Evolutionary conservation across 441 rosid species (phyloP).

Genomic region (Arabidopsis lyrata): DNA sequence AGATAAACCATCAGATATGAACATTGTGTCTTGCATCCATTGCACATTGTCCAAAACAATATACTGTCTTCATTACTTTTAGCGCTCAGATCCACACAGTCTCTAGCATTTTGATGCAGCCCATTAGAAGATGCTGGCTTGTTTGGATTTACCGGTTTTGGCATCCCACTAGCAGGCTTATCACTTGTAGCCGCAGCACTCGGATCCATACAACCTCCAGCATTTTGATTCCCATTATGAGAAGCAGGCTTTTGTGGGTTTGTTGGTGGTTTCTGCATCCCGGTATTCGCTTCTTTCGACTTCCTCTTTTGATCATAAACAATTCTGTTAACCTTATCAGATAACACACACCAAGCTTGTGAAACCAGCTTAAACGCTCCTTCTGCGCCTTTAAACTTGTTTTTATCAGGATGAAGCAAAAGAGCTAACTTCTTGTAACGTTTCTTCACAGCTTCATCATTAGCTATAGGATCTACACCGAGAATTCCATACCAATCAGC

Average conservation of each 20-base stretch:
- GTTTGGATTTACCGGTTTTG: not conserved
- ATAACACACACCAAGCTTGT: conserved; percentile 74
- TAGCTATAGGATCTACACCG: conserved; percentile 64
- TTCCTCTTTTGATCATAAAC: conserved; percentile 56
- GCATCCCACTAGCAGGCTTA: conserved; percentile 4
- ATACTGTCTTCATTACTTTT: not conserved
- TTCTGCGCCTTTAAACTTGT: conserved; percentile 72
- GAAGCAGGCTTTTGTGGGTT: not conserved
- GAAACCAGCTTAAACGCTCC: conserved; percentile 79
- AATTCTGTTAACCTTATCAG: conserved; percentile 62
- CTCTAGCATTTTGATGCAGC: not conserved
- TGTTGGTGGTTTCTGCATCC: not conserved
- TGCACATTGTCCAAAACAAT: not conserved
- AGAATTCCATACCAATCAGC: conserved; percentile 71
- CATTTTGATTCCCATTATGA: not conserved
- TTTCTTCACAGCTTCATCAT: conserved; percentile 61
- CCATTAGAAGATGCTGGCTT: not conserved
- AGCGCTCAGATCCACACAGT: not conserved
- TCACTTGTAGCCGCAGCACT: not conserved
- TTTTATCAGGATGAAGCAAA: conserved; percentile 83
- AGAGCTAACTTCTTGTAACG: conserved; percentile 72
- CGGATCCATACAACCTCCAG: not conserved
- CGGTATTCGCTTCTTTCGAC: not conserved
- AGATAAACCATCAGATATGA: not conserved
- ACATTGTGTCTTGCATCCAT: not conserved